phyloP scores from a whole-genome alignment of 805 yeast genomes.

The Saturnispora bothae region DNA sequence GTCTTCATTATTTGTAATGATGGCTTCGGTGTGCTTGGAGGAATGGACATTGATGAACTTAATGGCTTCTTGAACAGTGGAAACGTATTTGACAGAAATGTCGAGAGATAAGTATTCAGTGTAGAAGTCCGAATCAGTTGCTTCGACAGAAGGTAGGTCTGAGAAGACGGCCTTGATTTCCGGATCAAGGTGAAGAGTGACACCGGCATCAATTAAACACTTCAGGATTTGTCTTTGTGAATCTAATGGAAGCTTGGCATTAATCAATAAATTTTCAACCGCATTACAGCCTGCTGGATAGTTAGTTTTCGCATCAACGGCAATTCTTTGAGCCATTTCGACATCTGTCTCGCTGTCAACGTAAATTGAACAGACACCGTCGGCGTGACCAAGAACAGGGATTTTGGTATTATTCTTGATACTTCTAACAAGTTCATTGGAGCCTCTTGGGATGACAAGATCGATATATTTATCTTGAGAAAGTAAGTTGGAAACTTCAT shows the following conservation, averaged over 20 bases:
- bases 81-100: conserved; percentile 60
- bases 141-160: conserved; percentile 22
- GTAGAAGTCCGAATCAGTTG: conserved; percentile 60
- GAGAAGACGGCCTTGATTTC: conserved; percentile 15
- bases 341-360: conserved; percentile 71
- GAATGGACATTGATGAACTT: conserved; percentile 82
- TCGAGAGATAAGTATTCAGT: conserved; percentile 79
- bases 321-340: conserved; percentile 62
- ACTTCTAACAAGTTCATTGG: conserved; percentile 78
- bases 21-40: conserved; percentile 92
- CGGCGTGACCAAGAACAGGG: conserved; percentile 98
- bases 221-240: conserved; percentile 15
- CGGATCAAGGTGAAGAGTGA: conserved; percentile 55
- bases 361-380: conserved; percentile 88
- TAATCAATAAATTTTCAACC: conserved; percentile 72
- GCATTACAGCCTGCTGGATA: conserved; percentile 99
- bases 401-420: conserved; percentile 85
- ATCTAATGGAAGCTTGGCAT: conserved; percentile 29
- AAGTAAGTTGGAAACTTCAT: conserved; percentile 77
- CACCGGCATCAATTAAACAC: conserved; percentile 50
- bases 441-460: conserved; percentile 96
- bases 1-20: conserved; percentile 64
- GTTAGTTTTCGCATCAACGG: conserved; percentile 84
- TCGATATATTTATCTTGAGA: conserved; percentile 85
- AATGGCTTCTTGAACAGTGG: conserved; percentile 61